Evolutionary conservation across 2,329 filamentous ascomycete species (phyloP), one percentile per base, ranked within the genome.

Genomic region (Fusarium floridanum): DNA sequence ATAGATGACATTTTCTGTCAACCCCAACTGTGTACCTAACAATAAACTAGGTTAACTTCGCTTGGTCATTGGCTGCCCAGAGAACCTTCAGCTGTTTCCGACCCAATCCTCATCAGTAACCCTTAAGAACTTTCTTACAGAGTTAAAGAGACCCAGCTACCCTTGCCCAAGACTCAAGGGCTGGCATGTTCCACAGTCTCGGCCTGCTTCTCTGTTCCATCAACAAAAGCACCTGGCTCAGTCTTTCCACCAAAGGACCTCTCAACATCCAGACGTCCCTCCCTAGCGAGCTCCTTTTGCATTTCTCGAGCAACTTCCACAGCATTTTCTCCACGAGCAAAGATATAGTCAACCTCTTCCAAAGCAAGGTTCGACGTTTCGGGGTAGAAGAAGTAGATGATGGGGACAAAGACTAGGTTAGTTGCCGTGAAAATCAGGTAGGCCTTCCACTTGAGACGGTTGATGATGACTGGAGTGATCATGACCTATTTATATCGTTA

Each of bases 351-450:
- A 37, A 89, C 87, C 68, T 89, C 86, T 72, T 89, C 88, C 0
- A 89, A 82, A 2, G 80, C 82, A 10, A 88, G 79, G 45, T 86
- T 85, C 27, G 81, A 82, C 0, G 88, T 90, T 76, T 91, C 89
- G 0, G 89, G 88, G 59, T 87, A 89, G 75, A 86, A 84, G 65
- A 85, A 82, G 75, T 85, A 86, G 2, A 85, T 78, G 6, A 85
- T 76, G 0, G 85, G 85, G 1, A 86, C 78, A 57, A 86, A 86
- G 12, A 76, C 73, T 24, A 87, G 82, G 72, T 88, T 88, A 11
- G 86, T 81, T 27, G 79, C 81, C 81, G 86, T 86, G 78, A 88
- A 89, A 72, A 88, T 88, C 4, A 89, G 79, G 71, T 89, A 89
- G 0, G 84, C 85, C 72, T 86, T 85, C 86, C 86, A 89, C 29